phyloP scores from a whole-genome alignment of 2,329 filamentous ascomycete genomes.

The Epichloe bromicola region DNA sequence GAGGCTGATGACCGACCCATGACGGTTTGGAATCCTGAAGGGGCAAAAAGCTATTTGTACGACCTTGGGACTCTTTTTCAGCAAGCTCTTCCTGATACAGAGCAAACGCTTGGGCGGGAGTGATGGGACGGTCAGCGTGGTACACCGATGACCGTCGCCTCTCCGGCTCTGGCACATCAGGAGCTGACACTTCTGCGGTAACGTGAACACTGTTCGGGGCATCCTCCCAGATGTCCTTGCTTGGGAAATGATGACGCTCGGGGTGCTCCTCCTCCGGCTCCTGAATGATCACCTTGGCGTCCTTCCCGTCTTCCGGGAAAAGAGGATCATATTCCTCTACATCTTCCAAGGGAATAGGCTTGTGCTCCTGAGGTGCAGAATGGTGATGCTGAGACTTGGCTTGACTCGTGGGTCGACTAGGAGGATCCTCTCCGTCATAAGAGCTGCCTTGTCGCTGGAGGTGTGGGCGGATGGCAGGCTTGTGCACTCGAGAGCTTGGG shows the following conservation, averaged over 20 bases:
- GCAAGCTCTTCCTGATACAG: constrained; percentile 53
- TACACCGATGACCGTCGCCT: constrained; percentile 18
- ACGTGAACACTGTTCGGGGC: constrained; percentile 72
- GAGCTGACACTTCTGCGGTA: constrained; percentile 72
- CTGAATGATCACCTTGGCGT: constrained; percentile 17
- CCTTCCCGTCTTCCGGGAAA: constrained; percentile 66
- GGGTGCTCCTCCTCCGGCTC: constrained; percentile 32
- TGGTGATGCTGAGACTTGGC: constrained; percentile 44
- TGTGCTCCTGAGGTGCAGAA: constrained; percentile 36
- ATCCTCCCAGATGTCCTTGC: constrained; percentile 95
- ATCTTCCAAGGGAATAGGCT: constrained; percentile 64
- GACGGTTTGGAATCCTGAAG: constrained; percentile 23
- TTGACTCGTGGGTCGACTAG: constrained; percentile 51
- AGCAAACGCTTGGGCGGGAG: constrained; percentile 51
- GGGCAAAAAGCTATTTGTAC: constrained; percentile 16
- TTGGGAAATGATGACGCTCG: constrained; percentile 65
- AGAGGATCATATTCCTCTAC: constrained; percentile 91
- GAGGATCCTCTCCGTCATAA: constrained; percentile 41
- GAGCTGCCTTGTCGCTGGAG: constrained; percentile 49
- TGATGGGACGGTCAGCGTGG: constrained; percentile 31
- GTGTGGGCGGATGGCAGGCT: constrained; percentile 70
- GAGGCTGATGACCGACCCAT: constrained; percentile 34
- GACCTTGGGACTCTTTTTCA: constrained; percentile 33
- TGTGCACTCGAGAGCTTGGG: constrained; percentile 51
- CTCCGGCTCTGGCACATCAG: constrained; percentile 36